phyloP scores from a whole-genome alignment of 2,329 filamentous ascomycete genomes.

The Penicillium sp. region DNA sequence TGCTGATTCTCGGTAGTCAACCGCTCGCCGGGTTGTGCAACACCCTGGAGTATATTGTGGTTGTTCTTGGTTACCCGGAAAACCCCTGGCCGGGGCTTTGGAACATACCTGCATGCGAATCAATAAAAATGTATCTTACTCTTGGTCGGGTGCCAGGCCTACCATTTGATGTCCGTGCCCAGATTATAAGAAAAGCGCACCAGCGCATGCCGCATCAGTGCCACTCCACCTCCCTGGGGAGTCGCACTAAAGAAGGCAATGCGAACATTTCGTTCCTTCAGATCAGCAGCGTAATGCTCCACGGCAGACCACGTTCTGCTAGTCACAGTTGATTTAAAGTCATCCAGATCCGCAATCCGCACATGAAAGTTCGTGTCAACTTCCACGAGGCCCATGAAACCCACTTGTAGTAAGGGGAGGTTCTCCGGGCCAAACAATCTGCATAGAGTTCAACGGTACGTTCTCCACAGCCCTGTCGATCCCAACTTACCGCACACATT shows the following conservation, averaged over 20 bases:
- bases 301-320: constrained; percentile 65
- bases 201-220: constrained; percentile 77
- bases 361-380: constrained; percentile 68
- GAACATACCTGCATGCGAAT: constrained; percentile 59
- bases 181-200: constrained; percentile 68
- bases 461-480: neutral
- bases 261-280: constrained; percentile 65
- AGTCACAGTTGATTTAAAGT: constrained; percentile 63
- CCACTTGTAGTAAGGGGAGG: constrained; percentile 66
- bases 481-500: constrained; percentile 64
- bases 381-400: constrained; percentile 67
- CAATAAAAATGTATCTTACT: constrained; percentile 5
- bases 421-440: constrained; percentile 73
- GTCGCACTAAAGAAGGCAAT: constrained; percentile 79
- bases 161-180: constrained; percentile 73
- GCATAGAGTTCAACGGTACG: constrained; percentile 5
- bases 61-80: constrained; percentile 85
- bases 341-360: constrained; percentile 56
- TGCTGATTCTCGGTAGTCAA: constrained; percentile 63
- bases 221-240: constrained; percentile 79
- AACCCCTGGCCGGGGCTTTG: constrained; percentile 74
- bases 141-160: constrained; percentile 32
- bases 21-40: constrained; percentile 64
- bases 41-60: constrained; percentile 85
- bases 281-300: constrained; percentile 61